Evolutionary conservation across 2,329 filamentous ascomycete species (phyloP), one percentile per base, ranked within the genome.

Genomic region (Cytospora piceicola): DNA sequence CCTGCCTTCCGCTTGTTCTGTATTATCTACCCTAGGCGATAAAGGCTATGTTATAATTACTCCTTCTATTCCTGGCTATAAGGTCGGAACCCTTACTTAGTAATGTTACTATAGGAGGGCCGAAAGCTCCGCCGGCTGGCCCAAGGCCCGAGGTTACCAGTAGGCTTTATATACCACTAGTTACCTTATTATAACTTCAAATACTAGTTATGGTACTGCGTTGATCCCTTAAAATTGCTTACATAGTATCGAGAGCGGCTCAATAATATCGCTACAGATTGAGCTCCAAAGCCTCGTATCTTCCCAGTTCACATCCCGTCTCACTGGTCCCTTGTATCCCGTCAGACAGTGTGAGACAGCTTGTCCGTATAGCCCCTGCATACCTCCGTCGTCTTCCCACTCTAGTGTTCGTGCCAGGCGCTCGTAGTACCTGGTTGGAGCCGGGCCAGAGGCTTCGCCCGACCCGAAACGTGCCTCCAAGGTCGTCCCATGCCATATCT

Each of bases 401-500:
- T 66, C 36, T 22, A 66, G 7, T 2, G 66, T 63, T 29, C 24
- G 12, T 9, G 20, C 63, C 17, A 66, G 49, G 46, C 63, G 59
- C 24, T 58, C 24, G 52, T 49, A 66, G 39, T 53, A 63, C 3
- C 5, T n/a, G 5, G 0, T 22, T 11, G 51, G 12, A 17, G 7
- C 9, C 30, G 30, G 29, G 58, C 7, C 4, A 4, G 30, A 42
- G 22, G 58, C 27, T 9, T 58, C 54, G 4, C 32, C 55, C 8
- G 63, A 56, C 17, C 20, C 46, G 30, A 68, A 68, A 4, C 29
- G 60, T n/a, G 36, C 30, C 58, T 71, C 69, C 9, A 71, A 62
- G 1, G 67, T 67, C 54, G 58, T 62, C 27, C 69, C 66, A 32
- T 73, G 67, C 70, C 71, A 73, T 46, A 73, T 69, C 54, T 73